Percentiles rank a stretch among this genome's conserved stretches.
Conservation (phyloP, 1,284 basidiomycete species). For the Cutaneotrichosporon dermatis region DNA sequence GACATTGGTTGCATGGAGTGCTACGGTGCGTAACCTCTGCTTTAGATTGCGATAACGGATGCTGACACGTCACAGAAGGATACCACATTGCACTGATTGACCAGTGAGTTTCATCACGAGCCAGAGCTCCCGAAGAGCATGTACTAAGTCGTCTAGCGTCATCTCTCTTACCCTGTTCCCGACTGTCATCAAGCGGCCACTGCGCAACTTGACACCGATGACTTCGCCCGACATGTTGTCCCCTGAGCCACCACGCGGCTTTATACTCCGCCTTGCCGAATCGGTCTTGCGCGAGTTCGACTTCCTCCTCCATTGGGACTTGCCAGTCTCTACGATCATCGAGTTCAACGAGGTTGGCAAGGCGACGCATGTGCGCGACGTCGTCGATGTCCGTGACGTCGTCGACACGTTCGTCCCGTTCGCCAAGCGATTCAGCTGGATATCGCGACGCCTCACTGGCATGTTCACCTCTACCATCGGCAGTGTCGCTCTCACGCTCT, state of each 20-base stretch:
- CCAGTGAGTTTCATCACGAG: slow-evolving; percentile 32
- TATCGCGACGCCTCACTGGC: slow-evolving; percentile 33
- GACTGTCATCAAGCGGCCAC: slow-evolving; percentile 17
- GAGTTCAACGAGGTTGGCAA: slow-evolving; percentile 49
- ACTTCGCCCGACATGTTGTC: slow-evolving; percentile 11
- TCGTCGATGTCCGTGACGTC: slow-evolving; percentile 42
- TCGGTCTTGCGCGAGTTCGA: slow-evolving; percentile 32
- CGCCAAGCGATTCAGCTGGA: slow-evolving; percentile 37
- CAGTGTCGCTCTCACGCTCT: slow-evolving; percentile 18
- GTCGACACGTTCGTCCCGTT: slow-evolving; percentile 47
- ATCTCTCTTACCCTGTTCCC: slow-evolving; percentile 39
- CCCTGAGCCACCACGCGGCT: slow-evolving; percentile 9
- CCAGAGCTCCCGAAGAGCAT: not conserved
- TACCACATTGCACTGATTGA: slow-evolving; percentile 45
- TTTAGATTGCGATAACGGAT: not conserved
- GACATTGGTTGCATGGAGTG: slow-evolving; percentile 48
- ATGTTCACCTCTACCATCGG: slow-evolving; percentile 31
- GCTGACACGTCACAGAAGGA: slow-evolving; percentile 26
- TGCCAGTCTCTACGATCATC: slow-evolving; percentile 43
- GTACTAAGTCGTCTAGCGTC: slow-evolving; percentile 25
- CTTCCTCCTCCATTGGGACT: slow-evolving; percentile 35
- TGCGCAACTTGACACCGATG: slow-evolving; percentile 2
- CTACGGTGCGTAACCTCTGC: slow-evolving; percentile 29
- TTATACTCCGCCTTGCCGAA: slow-evolving; percentile 21
- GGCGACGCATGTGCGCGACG: slow-evolving; percentile 43